Base-by-base conservation (phyloP, 495 filamentous ascomycete species). In the Usnea hakonensis region DNA sequence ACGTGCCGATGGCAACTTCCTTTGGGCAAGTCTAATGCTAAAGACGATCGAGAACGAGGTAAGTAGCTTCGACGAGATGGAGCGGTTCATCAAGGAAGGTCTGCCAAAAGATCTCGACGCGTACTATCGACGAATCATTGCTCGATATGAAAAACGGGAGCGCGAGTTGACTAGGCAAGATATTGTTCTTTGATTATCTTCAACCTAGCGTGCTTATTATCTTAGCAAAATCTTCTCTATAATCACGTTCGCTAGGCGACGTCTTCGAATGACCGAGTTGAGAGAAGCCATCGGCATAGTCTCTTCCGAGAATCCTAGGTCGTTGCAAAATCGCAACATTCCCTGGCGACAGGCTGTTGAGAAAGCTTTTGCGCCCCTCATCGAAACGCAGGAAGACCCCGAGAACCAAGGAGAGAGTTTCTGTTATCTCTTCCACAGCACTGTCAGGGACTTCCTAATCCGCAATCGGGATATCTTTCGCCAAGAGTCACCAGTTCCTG, bases 11-110 rank as follows among this genome's bases (percentile, higher is more conserved):
- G 64, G 64, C 14, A 64, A 63, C 35, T 66, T 66, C 14, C 60
- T 66, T n/a, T 66, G 64, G 64, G 64, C 64, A 32, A 46, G 28
- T 21, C 64, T 66, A 8, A 66, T 66, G 64, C 23, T 66, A 23
- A 57, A 59, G 38, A 43, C 55, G 5, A 58, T 64, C 35, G 52
- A 54, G 21, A 36, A 57, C 16, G 64, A 55, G 23, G 54, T 56
- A 32, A 52, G 48, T 28, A 64, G 52, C n/a, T 53, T 63, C 16
- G 52, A 63, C 35, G 64, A 58, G 36, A 40, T 66, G 41, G 52
- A 66, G 36, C 19, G 43, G 23, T 52, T 57, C 19, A 63, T 66
- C 19, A 44, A 59, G n/a, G 46, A 63, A 33, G 64, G 64, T 32
- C 46, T 66, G 38, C 64, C 64, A 9, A 53, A 66, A 57, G 60